Base-by-base conservation (phyloP, 768 basidiomycete species). In the Termitomyces eurrhizus region DNA sequence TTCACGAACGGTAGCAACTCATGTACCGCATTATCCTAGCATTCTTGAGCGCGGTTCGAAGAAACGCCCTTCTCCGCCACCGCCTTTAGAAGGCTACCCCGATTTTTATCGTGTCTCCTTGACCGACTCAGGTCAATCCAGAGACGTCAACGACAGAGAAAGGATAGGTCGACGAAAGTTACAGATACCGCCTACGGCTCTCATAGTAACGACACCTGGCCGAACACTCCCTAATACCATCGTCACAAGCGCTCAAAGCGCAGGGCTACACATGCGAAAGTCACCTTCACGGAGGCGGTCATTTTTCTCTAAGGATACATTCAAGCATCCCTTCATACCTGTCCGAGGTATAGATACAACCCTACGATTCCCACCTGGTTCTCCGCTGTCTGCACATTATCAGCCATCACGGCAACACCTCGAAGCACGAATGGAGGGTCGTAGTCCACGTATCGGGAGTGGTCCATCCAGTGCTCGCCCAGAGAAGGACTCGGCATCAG, bases 251-350 rank as follows among this genome's bases (percentile, higher is more conserved):
- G 59, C 68, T 29, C 66, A 66, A 63, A 66, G 59, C 36, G 72
- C 61, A 8, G 61, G 50, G 0, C 13, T 60, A 41, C 59, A 70
- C 50, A 60, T 59, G 16, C 74, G 74, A 13, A 70, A 70, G 60
- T 76, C 75, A 48, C 71, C 75, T 32, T 71, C 72, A 24, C 68
- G 69, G 36, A 69, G 72, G 33, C 66, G 68, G 24, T 69, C 68
- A 37, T 70, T 70, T 67, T 66, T 74, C 57, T 67, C 68, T 6
- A 72, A 72, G 58, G 66, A 72, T 51, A 62, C 67, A 18, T 72
- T 72, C 60, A 72, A 73, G 49, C 69, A 77, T 64, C 77, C 77
- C 11, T 76, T 78, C 68, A 72, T 78, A 39, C 77, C 77, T 42
- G 62, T 75, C 24, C 72, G 73, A 55, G 71, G 69, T 45, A 63